Conservation (phyloP, 2,329 filamentous ascomycete species). For the Claviceps spartinae region DNA sequence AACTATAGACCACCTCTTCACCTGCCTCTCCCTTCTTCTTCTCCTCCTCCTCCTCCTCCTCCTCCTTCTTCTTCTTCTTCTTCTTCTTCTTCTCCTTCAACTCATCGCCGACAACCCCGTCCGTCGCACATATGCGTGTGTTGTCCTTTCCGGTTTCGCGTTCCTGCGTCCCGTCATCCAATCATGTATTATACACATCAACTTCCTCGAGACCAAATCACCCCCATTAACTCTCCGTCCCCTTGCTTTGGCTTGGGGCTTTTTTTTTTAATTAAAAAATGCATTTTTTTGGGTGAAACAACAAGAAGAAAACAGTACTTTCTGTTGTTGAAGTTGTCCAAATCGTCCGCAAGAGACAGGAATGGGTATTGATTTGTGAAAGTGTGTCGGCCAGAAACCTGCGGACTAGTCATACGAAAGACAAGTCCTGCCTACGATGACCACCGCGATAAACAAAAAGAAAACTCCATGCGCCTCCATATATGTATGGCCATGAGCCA, state of each 20-base stretch:
- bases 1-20: too few species aligned
- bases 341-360: neutral
- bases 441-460: neutral
- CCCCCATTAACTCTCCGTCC: too few species aligned
- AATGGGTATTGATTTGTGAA: neutral
- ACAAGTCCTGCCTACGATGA: neutral
- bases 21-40: too few species aligned
- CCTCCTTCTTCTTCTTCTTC: neutral
- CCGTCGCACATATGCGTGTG: neutral
- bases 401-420: neutral
- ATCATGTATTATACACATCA: neutral
- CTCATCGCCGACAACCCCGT: neutral
- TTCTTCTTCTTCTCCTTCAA: neutral
- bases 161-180: neutral
- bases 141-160: neutral
- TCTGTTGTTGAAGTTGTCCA: neutral
- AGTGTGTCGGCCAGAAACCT: neutral
- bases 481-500: neutral
- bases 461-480: neutral
- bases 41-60: too few species aligned
- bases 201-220: too few species aligned
- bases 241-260: neutral
- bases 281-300: neutral
- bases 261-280: neutral
- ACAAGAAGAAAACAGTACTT: too few species aligned